Conservation (phyloP, 2,329 filamentous ascomycete species). For the Alternaria gansuensis region DNA sequence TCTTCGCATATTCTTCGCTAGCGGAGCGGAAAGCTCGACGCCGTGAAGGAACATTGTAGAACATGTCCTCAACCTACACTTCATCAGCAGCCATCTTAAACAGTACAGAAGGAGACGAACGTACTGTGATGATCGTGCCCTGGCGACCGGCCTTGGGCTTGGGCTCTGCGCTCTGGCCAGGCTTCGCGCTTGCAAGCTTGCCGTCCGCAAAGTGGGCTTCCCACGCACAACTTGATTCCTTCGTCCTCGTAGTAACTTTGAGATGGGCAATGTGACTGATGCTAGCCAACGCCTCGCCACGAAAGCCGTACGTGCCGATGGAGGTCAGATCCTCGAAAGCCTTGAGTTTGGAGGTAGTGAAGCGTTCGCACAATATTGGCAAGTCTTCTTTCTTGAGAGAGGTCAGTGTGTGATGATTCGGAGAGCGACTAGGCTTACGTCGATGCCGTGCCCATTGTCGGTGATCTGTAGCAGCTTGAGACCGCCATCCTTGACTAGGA, state of each 20-base stretch:
- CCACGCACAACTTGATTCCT: slow-evolving; percentile 87
- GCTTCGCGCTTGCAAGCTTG: slow-evolving; percentile 81
- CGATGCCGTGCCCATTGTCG: slow-evolving; percentile 95
- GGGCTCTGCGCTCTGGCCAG: slow-evolving; percentile 84
- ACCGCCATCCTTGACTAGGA: slow-evolving; percentile 92
- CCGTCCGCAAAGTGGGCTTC: slow-evolving; percentile 87
- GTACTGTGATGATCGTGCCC: slow-evolving; percentile 89
- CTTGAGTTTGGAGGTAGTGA: slow-evolving; percentile 95
- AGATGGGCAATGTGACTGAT: slow-evolving; percentile 99
- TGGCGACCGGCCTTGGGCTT: slow-evolving; percentile 86
- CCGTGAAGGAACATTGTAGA: slow-evolving; percentile 93
- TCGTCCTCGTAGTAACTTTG: slow-evolving; percentile 91
- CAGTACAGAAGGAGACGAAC: slow-evolving; percentile 19
- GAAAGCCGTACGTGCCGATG: slow-evolving; percentile 97
- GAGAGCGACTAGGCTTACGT: slow-evolving; percentile 65
- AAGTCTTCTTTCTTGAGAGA: slow-evolving; percentile 80
- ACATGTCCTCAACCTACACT: slow-evolving; percentile 82
- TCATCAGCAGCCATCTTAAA: slow-evolving; percentile 18
- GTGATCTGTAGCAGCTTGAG: slow-evolving; percentile 96
- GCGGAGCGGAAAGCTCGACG: slow-evolving; percentile 88
- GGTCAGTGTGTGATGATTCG: slow-evolving; percentile 19
- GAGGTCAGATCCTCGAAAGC: slow-evolving; percentile 89
- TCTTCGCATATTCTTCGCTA: slow-evolving; percentile 97
- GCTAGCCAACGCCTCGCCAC: slow-evolving; percentile 93
- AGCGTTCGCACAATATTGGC: slow-evolving; percentile 90